Base-by-base conservation (phyloP, 1,139 yeast genomes). In the Pneumocystis carinii region DNA sequence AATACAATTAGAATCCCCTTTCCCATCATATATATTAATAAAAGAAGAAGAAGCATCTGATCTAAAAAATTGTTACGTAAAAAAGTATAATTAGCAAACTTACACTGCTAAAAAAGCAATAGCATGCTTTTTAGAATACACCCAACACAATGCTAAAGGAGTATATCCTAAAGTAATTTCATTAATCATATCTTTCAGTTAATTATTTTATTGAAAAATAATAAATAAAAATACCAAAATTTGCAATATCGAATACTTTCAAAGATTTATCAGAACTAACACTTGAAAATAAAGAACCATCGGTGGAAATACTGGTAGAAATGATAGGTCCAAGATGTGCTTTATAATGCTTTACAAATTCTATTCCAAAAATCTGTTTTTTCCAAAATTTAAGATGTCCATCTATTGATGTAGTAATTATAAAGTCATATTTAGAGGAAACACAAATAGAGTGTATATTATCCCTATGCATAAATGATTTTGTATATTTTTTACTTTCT, bases 371-470 rank as follows among this genome's bases (percentile, higher is more conserved):
- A 12, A 64, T 60, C 32, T 64, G 62, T 61, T 69, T 70, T 59
- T 69, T 71, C 81, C 81, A 79, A 67, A 79, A 76, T 67, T 77
- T 78, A 60, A 79, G 69, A 27, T 69, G 65, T 0, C 82, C 82
- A 63, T 77, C 79, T 35, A 61, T 66, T n/a, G 77, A 74, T 1
- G 78, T 77, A 0, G 78, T 71, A 12, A 75, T 71, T 1, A 78
- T 64, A 56, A 74, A 68, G 32, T 69, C 69, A 38, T 66, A 41
- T 59, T 65, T 59, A 19, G 66, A 15, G 55, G 64, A 53, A 42
- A 68, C 67, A 3, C 66, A 64, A 5, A 69, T 64, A 8, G 64
- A 61, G 3, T 70, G 66, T 14, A 73, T 66, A 3, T 62, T 61
- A 6, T 68, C 69, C 15, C 68, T 66, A 63, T 74, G 76, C 74